phyloP scores from a whole-genome alignment of 169 alveolate genomes.

The Plasmodium falciparum region DNA sequence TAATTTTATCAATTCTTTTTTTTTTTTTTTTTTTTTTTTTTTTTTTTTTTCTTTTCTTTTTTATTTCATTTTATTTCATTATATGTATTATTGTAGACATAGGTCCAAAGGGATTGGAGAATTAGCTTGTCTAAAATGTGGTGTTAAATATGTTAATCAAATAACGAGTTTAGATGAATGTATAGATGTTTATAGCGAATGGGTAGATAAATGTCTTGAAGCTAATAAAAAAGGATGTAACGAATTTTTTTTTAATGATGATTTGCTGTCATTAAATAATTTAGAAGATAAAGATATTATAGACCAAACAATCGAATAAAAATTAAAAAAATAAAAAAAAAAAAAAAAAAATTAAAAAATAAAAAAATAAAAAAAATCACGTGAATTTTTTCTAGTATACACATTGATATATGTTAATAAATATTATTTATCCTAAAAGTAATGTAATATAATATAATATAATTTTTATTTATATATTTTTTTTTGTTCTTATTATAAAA shows the following conservation, averaged over 20 bases:
- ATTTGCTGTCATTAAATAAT: constrained; percentile 23
- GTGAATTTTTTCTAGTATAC: too few species aligned
- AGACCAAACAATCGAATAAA: neutral
- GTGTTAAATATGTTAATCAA: constrained; percentile 86
- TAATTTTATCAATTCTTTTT: neutral
- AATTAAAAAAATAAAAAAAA: neutral
- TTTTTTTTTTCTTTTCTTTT: neutral
- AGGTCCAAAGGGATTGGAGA: constrained; percentile 78
- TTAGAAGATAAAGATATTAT: constrained; percentile 10
- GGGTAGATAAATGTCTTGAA: constrained; percentile 93
- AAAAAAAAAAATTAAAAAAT: neutral
- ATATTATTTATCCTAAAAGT: too few species aligned
- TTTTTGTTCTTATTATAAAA: too few species aligned
- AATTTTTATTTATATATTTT: too few species aligned
- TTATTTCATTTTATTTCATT: neutral
- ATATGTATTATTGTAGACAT: constrained; percentile 13
- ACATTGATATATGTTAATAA: too few species aligned
- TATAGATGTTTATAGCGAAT: constrained; percentile 92
- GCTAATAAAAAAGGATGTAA: constrained; percentile 76
- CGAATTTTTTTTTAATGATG: constrained; percentile 64
- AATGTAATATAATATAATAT: neutral
- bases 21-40: too few species aligned
- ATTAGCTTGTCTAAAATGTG: constrained; percentile 91
- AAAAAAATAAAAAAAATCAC: too few species aligned
- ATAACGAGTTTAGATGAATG: constrained; percentile 89